Percentiles rank a stretch among this genome's conserved stretches.
Evolutionary conservation across 352 stramenopile species (phyloP).

Genomic region (Pythium angustatum): DNA sequence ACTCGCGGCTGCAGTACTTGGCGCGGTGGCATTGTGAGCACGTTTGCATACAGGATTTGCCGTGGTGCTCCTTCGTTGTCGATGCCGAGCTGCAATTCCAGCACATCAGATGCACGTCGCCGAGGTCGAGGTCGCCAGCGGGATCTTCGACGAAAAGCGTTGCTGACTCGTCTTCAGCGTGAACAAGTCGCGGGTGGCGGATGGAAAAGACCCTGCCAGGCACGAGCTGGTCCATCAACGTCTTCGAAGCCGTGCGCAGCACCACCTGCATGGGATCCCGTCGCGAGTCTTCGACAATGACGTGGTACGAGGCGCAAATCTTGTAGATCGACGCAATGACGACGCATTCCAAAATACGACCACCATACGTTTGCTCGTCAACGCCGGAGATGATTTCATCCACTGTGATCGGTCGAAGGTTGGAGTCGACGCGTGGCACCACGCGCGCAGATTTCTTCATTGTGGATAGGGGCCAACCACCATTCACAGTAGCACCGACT

Average conservation of each 20-base stretch:
- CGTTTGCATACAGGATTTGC: neutral
- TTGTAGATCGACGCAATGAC: no score
- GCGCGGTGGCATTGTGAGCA: slow-evolving; percentile 14
- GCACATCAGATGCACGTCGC: slow-evolving; percentile 3
- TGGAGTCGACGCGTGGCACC: no score
- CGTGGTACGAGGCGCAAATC: no score
- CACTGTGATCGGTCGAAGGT: neutral
- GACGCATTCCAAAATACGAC: neutral
- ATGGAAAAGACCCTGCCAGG: neutral
- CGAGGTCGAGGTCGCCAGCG: neutral
- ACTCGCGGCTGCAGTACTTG: slow-evolving; percentile 17
- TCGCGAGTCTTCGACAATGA: neutral
- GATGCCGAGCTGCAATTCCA: slow-evolving; percentile 22
- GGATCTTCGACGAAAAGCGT: neutral
- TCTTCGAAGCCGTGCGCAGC: neutral
- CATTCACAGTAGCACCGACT: no score
- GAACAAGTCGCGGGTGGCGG: neutral
- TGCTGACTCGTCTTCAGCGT: neutral
- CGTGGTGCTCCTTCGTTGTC: neutral
- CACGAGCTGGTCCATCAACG: neutral
- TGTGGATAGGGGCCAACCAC: no score
- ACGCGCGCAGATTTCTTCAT: no score
- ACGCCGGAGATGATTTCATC: neutral
- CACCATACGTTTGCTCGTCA: neutral
- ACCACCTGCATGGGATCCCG: neutral